A percentile compares a stretch with the other conserved stretches of the same genome.
These are phyloP conservation scores for Discostella stelligeroides DNA, from an alignment of 108 stramenopile species.

Conservation along the genomic window DNA sequence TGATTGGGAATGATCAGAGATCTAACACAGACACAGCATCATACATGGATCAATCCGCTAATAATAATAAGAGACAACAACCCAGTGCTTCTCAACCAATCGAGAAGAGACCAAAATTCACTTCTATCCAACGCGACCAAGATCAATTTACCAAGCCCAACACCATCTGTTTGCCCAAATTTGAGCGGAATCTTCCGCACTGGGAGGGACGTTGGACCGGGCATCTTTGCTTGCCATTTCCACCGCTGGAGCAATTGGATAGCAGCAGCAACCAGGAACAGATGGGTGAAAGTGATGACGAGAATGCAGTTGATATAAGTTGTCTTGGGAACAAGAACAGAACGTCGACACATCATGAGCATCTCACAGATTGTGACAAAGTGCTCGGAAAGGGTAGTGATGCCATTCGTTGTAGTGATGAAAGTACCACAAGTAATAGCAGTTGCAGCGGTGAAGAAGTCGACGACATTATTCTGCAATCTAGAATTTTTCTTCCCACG, in stretches of 20 bases:
- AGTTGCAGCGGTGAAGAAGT: slow-evolving; percentile 16
- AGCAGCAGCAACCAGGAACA: not conserved
- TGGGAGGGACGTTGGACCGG: slow-evolving; percentile 50
- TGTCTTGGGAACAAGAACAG: not conserved
- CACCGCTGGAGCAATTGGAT: slow-evolving; percentile 19
- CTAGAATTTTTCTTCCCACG: slow-evolving; percentile 17
- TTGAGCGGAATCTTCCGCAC: slow-evolving; percentile 40
- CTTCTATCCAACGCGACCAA: no score
- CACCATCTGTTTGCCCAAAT: no score
- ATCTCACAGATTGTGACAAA: not conserved
- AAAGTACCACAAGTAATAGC: slow-evolving; percentile 3
- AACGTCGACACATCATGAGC: not conserved
- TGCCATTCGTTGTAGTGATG: slow-evolving; percentile 7
- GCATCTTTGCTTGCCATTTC: slow-evolving; percentile 37
- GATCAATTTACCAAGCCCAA: no score
- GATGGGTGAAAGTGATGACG: not conserved
- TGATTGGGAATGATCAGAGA: not conserved
- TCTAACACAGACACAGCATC: no score
- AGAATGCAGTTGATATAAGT: not conserved
- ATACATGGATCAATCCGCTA: no score
- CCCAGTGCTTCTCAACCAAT: no score
- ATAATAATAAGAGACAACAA: no score
- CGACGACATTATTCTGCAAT: slow-evolving; percentile 4
- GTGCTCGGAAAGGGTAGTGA: not conserved
- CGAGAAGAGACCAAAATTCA: not conserved